Base-by-base conservation (phyloP, 345 rosid species). In the Heritiera littoralis region DNA sequence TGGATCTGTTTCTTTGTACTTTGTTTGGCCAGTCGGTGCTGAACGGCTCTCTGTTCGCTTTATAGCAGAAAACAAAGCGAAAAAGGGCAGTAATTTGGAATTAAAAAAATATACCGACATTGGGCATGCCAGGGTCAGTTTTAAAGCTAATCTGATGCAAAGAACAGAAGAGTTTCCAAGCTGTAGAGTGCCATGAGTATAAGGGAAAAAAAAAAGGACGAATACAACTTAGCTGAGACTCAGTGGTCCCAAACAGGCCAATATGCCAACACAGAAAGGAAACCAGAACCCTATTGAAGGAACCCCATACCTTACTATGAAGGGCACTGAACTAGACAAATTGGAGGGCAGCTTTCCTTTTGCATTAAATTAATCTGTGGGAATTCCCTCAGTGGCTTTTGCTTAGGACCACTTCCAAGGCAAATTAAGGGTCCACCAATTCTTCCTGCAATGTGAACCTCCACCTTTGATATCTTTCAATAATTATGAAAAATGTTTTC, bases 21-120 rank as follows among this genome's bases (percentile, higher is more conserved):
- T 72, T 72, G 46, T 76, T 35, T 52, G 10, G 45, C 64, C 32
- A 74, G 86, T 86, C 86, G 86, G 85, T 81, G 84, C 64, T 59
- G 49, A 40, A 56, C 18, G n/a, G 28, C 3, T 35, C 48, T 17
- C 3, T 32, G 56, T 2, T 55, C 38, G 15, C 79, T 78, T 32
- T 72, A 28, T 30, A 38, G 43, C 38, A 9, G 20, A 55, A 48
- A 77, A 32, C 23, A 18, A 28, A n/a, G 60, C 7, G 75, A 35
- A 55, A 68, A 77, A 64, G 7, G 10, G 76, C n/a, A 67, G 10
- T 15, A n/a, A 55, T 10, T 74, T 72, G 23, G 54, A 41, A 15
- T 72, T 63, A 77, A 65, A 72, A 65, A 72, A 32, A 30, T 18
- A 66, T 65, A 40, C 66, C 79, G 79, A 82, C 81, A 78, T 49